These are phyloP conservation scores for Populus deltoides DNA, from an alignment of 345 rosid genomes.

Conservation along the genomic window DNA sequence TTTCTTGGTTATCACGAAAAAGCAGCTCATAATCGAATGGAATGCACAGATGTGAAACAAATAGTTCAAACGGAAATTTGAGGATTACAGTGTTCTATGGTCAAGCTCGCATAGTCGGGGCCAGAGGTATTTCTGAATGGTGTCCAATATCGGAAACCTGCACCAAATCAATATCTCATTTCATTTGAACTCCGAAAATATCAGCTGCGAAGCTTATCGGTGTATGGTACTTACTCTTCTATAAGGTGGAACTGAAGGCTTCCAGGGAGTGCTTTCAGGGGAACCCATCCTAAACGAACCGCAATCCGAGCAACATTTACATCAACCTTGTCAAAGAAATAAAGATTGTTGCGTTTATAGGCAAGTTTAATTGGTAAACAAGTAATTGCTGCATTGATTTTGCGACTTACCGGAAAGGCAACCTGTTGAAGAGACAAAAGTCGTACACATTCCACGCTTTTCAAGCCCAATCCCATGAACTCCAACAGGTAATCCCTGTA, in stretches of 20 bases:
- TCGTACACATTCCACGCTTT: slow-evolving; percentile 69
- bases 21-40: not conserved
- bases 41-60: not conserved
- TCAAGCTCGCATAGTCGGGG: slow-evolving; percentile 54
- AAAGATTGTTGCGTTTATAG: not conserved
- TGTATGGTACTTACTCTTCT: slow-evolving; percentile 30
- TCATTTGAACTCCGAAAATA: not conserved
- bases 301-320: slow-evolving; percentile 69
- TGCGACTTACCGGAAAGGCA: slow-evolving; percentile 60
- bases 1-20: not conserved
- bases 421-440: slow-evolving; percentile 50
- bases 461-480: slow-evolving; percentile 56
- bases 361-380: not conserved
- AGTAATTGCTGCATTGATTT: not conserved
- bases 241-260: slow-evolving; percentile 59
- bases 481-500: slow-evolving; percentile 51
- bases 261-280: slow-evolving; percentile 56
- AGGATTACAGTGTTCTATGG: slow-evolving; percentile 49
- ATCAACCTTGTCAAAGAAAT: slow-evolving; percentile 46
- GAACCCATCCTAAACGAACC: slow-evolving; percentile 81
- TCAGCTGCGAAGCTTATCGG: not conserved
- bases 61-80: not conserved
- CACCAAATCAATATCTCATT: not conserved
- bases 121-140: slow-evolving; percentile 65
- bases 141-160: slow-evolving; percentile 64